phyloP scores from a whole-genome alignment of 345 rosid species.

The Psidium guajava region DNA sequence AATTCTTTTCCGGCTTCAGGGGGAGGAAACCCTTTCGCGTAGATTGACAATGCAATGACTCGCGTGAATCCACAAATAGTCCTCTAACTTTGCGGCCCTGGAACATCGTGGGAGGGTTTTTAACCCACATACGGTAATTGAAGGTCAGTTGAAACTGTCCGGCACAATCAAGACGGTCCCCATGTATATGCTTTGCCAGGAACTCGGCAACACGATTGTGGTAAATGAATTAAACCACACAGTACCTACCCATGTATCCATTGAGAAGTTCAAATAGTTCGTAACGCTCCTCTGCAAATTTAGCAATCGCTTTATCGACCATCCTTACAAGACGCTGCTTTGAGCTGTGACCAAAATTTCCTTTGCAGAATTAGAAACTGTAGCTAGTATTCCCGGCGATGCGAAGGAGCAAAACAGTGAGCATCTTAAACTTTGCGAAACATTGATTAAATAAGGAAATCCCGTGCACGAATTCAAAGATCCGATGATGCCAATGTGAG shows the following conservation, averaged over 20 bases:
- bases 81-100: neutral
- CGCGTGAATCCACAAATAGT: neutral
- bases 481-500: neutral
- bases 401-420: neutral
- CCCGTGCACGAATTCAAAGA: neutral
- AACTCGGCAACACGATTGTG: neutral
- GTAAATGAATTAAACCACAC: neutral
- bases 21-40: slow-evolving; percentile 57
- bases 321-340: neutral
- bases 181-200: neutral
- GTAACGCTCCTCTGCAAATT: neutral
- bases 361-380: neutral
- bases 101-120: neutral
- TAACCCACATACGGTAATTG: neutral
- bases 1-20: slow-evolving; percentile 17
- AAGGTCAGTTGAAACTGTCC: neutral
- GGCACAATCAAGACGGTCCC: neutral
- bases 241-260: neutral
- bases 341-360: neutral
- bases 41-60: neutral
- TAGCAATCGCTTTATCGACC: neutral
- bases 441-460: neutral
- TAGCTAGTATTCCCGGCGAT: neutral
- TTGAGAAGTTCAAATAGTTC: neutral
- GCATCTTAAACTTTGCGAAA: neutral